phyloP scores from a whole-genome alignment of 306 rosid genomes.

The Morella rubra region DNA sequence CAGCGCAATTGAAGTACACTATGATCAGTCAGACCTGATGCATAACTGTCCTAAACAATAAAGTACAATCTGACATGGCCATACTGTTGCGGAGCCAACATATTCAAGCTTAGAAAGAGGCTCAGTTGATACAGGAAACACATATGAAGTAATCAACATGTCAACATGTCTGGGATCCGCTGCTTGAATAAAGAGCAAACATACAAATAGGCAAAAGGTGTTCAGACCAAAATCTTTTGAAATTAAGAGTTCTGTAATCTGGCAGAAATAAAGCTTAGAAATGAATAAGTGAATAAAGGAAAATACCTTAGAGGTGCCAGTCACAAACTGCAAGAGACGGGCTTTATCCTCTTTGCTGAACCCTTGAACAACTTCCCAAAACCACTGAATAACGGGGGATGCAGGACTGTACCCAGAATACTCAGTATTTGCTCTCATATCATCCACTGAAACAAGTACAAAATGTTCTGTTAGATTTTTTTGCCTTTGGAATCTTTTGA shows the following conservation, averaged over 20 bases:
- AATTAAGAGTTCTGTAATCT: neutral
- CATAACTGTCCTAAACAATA: neutral
- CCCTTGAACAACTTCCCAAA: constrained; percentile 92
- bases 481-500: constrained; percentile 1
- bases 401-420: constrained; percentile 89
- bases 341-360: constrained; percentile 98
- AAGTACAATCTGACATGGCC: too few relatives aligned
- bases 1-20: too few relatives aligned
- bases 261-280: neutral
- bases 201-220: neutral
- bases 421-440: constrained; percentile 93
- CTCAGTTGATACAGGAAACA: neutral
- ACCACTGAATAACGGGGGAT: constrained; percentile 89
- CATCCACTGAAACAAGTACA: constrained; percentile 73
- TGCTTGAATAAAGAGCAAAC: neutral
- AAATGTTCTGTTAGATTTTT: constrained; percentile 19
- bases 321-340: constrained; percentile 94
- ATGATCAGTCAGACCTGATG: neutral
- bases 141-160: neutral
- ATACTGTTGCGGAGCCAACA: neutral
- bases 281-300: neutral
- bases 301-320: constrained; percentile 96
- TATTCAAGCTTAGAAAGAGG: neutral
- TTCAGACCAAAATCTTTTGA: neutral
- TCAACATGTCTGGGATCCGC: neutral